Percentiles rank a stretch among this genome's conserved stretches.
Evolutionary conservation across 306 rosid species (phyloP).

Genomic region (Quercus suber): DNA sequence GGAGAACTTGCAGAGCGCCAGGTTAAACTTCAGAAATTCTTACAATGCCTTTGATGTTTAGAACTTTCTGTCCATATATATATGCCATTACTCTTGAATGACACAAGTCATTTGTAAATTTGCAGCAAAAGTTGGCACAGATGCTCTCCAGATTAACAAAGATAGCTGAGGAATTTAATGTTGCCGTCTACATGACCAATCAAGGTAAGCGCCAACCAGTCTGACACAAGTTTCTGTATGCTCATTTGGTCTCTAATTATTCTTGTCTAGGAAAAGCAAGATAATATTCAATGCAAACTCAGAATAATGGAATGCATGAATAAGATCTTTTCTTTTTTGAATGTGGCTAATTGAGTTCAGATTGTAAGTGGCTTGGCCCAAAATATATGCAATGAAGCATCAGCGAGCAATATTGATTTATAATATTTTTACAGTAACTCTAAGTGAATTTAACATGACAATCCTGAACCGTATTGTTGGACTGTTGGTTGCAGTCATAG

Average conservation of each 20-base stretch:
- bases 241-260: not conserved
- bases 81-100: not conserved
- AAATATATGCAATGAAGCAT: not conserved
- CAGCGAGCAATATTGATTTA: not conserved
- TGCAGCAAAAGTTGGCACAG: slow-evolving; percentile 94
- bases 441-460: not conserved
- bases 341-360: not conserved
- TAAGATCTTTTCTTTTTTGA: not conserved
- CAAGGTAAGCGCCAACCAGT: slow-evolving; percentile 51
- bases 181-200: slow-evolving; percentile 93
- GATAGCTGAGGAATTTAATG: slow-evolving; percentile 92
- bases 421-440: not conserved
- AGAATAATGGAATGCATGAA: not conserved
- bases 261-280: not conserved
- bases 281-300: not conserved
- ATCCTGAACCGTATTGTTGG: slow-evolving; percentile 5
- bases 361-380: not conserved
- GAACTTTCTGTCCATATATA: not conserved
- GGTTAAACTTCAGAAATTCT: slow-evolving; percentile 35
- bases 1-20: slow-evolving; percentile 99
- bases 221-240: not conserved
- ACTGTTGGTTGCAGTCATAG: slow-evolving; percentile 65
- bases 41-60: not conserved
- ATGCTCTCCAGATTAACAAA: slow-evolving; percentile 89
- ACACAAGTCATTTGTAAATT: slow-evolving; percentile 20